A percentile compares a stretch with the other conserved stretches of the same genome.
phyloP scores from a whole-genome alignment of 768 basidiomycete genomes.

The Guyanaporus albipodus region DNA sequence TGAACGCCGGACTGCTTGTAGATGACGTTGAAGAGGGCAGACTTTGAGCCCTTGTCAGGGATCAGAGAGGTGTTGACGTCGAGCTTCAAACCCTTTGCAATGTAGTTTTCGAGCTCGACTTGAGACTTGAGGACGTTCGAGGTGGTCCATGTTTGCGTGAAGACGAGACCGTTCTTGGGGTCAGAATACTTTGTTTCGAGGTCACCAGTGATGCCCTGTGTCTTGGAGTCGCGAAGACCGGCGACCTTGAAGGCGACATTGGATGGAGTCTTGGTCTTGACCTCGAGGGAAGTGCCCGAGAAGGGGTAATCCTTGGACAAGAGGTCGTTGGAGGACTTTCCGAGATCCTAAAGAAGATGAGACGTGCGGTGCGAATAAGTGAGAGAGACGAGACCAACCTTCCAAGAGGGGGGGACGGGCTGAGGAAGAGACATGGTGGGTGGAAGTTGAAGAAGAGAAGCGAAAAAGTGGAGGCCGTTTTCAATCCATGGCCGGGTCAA shows the following conservation, averaged over 20 bases:
- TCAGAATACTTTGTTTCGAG: constrained; percentile 94
- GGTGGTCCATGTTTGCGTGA: constrained; percentile 97
- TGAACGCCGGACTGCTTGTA: constrained; percentile 98
- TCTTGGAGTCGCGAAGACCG: constrained; percentile 75
- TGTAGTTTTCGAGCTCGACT: constrained; percentile 94
- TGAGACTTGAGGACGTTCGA: constrained; percentile 86
- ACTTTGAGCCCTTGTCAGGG: constrained; percentile 85
- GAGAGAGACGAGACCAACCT: constrained; percentile 43
- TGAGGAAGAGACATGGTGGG: constrained; percentile 82
- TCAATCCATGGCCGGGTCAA: constrained; percentile 17
- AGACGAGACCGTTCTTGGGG: constrained; percentile 85
- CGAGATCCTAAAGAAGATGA: constrained; percentile 64
- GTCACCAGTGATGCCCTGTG: constrained; percentile 75
- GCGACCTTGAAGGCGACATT: constrained; percentile 92
- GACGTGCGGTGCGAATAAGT: background rate
- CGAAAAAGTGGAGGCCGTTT: background rate
- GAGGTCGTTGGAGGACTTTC: constrained; percentile 96
- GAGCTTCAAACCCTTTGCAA: constrained; percentile 96
- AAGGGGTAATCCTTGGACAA: constrained; percentile 90
- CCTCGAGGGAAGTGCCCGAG: constrained; percentile 66
- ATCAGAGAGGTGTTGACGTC: constrained; percentile 80
- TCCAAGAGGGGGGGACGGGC: constrained; percentile 96
- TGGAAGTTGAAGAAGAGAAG: constrained; percentile 20
- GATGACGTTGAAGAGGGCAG: constrained; percentile 73
- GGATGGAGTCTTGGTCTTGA: constrained; percentile 87